These are phyloP conservation scores for Corylus heterophylla DNA, from an alignment of 306 rosid genomes.

Conservation along the genomic window DNA sequence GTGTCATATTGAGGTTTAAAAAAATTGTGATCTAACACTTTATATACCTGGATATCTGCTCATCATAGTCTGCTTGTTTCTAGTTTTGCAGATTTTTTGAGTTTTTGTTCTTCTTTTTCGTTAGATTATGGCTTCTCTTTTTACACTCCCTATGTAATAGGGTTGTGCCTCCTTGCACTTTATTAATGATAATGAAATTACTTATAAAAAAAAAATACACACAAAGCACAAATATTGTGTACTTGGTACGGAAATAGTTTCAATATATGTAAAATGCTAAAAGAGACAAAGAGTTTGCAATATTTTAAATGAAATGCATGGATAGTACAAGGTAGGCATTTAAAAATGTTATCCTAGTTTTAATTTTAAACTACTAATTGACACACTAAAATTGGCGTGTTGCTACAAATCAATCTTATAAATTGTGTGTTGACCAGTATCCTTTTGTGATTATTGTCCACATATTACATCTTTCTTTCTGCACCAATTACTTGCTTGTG, in stretches of 20 bases:
- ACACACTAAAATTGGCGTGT: not conserved
- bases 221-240: not conserved
- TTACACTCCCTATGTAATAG: too few relatives aligned
- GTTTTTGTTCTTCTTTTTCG: too few relatives aligned
- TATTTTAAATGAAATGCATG: not conserved
- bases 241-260: not conserved
- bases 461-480: not conserved
- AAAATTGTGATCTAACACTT: not conserved
- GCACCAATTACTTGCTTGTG: not conserved
- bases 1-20: slow-evolving; percentile 9
- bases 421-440: not conserved
- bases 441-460: not conserved
- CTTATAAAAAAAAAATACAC: not conserved
- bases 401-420: not conserved
- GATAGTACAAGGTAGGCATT: not conserved
- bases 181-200: too few relatives aligned
- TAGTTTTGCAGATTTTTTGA: too few relatives aligned
- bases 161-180: too few relatives aligned
- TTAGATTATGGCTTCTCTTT: too few relatives aligned
- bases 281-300: not conserved
- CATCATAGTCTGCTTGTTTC: too few relatives aligned
- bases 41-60: too few relatives aligned
- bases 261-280: not conserved
- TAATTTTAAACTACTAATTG: not conserved
- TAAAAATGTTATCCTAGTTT: not conserved